Percentiles rank a stretch among this genome's conserved stretches.
Conservation (phyloP, 2,329 filamentous ascomycete genomes). For the Alternaria novae-zelandiae region DNA sequence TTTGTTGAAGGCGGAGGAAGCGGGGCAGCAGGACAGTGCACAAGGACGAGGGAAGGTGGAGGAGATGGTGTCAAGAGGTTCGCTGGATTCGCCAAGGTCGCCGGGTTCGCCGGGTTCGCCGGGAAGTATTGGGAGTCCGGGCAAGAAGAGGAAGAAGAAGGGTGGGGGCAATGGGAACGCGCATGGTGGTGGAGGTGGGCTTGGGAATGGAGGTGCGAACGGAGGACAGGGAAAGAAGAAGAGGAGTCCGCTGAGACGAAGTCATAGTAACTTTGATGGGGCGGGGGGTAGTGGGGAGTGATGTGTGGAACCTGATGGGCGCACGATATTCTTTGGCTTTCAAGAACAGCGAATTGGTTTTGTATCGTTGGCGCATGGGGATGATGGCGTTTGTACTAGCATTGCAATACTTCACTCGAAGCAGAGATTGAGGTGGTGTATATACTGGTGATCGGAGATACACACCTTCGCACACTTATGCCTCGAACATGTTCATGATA, state of each 20-base stretch:
- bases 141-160: not conserved
- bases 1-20: constrained; percentile 38
- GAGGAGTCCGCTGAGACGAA: constrained; percentile 39
- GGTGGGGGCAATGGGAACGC: too few relatives aligned
- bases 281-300: not conserved
- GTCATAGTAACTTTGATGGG: constrained; percentile 40
- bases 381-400: not conserved
- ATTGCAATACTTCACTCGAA: not conserved
- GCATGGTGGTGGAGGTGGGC: not conserved
- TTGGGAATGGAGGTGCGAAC: constrained; percentile 5
- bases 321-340: not conserved
- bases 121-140: not conserved
- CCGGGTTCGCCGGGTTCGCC: not conserved
- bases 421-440: not conserved
- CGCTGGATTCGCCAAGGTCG: not conserved
- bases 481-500: not conserved
- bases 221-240: constrained; percentile 24
- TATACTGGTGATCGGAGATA: not conserved
- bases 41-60: constrained; percentile 6
- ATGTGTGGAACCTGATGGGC: not conserved
- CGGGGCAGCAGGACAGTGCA: constrained; percentile 4
- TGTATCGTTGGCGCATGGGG: not conserved
- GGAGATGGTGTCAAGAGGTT: not conserved
- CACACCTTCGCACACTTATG: not conserved
- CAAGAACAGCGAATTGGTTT: not conserved